Evolutionary conservation across 441 rosid species (phyloP).

Genomic region (Biscutella laevigata): DNA sequence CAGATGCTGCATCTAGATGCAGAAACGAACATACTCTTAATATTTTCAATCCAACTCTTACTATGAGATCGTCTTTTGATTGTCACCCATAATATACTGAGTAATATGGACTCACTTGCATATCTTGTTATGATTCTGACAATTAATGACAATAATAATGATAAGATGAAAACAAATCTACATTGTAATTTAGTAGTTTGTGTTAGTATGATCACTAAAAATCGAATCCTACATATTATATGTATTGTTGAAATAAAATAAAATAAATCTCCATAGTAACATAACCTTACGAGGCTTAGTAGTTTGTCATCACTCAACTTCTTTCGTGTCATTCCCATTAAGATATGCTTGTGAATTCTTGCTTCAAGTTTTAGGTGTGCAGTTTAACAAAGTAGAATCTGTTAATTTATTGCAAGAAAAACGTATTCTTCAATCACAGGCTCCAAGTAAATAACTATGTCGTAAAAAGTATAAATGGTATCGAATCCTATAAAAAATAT

Average conservation of each 20-base stretch:
- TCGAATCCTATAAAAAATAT: too few species aligned
- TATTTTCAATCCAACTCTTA: too few species aligned
- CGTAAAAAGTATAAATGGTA: too few species aligned
- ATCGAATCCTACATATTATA: too few species aligned
- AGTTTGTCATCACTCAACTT: conserved; percentile 77
- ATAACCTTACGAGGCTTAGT: conserved; percentile 78
- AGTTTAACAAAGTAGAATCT: conserved; percentile 63
- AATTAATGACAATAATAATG: conserved; percentile 47
- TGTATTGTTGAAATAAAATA: too few species aligned
- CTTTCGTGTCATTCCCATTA: conserved; percentile 69
- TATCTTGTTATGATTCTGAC: conserved; percentile 86
- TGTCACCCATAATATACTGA: conserved; percentile 83
- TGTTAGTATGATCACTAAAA: too few species aligned
- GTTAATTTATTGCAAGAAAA: conserved; percentile 58
- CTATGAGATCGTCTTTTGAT: conserved; percentile 77
- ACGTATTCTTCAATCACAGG: conserved; percentile 57
- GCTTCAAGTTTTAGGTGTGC: conserved; percentile 66
- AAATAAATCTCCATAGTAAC: too few species aligned
- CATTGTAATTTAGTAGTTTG: too few species aligned
- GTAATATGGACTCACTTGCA: conserved; percentile 74
- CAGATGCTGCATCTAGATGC: too few species aligned
- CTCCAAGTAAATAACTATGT: too few species aligned
- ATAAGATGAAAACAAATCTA: conserved; percentile 32
- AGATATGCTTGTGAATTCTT: conserved; percentile 82
- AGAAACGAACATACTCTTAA: too few species aligned